Percentiles rank a stretch among this genome's conserved stretches.
These are phyloP conservation scores for Metahyphopichia silvanorum DNA, from an alignment of 805 yeast species.

Conservation along the genomic window DNA sequence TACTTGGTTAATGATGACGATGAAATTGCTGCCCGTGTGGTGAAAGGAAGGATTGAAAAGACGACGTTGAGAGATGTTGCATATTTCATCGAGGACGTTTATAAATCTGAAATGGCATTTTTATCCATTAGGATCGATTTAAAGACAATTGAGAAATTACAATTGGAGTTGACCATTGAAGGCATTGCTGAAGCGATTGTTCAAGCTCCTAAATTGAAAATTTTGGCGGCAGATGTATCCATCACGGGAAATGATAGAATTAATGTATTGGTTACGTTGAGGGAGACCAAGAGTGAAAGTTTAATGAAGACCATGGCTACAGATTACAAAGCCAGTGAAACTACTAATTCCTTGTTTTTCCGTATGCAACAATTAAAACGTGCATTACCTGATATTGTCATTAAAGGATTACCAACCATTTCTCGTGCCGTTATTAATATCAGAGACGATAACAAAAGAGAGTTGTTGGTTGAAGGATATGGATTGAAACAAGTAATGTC, in stretches of 20 bases:
- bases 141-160: slow-evolving; percentile 81
- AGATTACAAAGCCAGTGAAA: slow-evolving; percentile 32
- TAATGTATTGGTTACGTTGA: slow-evolving; percentile 54
- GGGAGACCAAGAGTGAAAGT: slow-evolving; percentile 35
- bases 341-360: slow-evolving; percentile 61
- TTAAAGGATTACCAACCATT: slow-evolving; percentile 88
- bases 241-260: slow-evolving; percentile 63
- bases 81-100: slow-evolving; percentile 89
- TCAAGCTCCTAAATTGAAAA: slow-evolving; percentile 85
- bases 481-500: slow-evolving; percentile 96
- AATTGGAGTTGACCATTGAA: slow-evolving; percentile 81
- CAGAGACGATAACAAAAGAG: slow-evolving; percentile 80
- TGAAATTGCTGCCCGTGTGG: slow-evolving; percentile 98
- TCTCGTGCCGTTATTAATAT: slow-evolving; percentile 96
- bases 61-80: slow-evolving; percentile 85
- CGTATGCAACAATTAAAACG: slow-evolving; percentile 88
- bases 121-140: slow-evolving; percentile 79
- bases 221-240: slow-evolving; percentile 66
- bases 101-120: slow-evolving; percentile 72
- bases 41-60: slow-evolving; percentile 95
- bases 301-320: slow-evolving; percentile 33
- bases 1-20: slow-evolving; percentile 88
- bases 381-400: slow-evolving; percentile 80
- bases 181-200: slow-evolving; percentile 82
- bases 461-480: slow-evolving; percentile 94